These are phyloP conservation scores for Discostella stelligeroides DNA, from an alignment of 108 stramenopile genomes.

Conservation along the genomic window DNA sequence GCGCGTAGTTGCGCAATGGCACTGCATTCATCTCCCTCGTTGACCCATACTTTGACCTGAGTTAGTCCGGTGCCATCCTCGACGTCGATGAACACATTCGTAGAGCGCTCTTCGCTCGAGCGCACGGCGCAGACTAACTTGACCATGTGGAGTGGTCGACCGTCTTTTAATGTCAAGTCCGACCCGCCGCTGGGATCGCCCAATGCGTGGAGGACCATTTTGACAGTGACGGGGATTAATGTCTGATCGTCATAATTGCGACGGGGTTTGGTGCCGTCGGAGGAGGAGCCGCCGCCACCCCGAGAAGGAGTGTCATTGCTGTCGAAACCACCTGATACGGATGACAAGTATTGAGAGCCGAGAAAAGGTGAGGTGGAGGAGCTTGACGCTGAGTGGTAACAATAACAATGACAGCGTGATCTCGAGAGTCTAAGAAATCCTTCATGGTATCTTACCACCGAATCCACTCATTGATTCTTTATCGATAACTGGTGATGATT, in stretches of 20 bases:
- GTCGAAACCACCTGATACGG: slow-evolving; percentile 8
- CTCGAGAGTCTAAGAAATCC: not conserved
- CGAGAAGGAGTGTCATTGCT: slow-evolving; percentile 26
- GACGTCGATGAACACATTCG: slow-evolving; percentile 63
- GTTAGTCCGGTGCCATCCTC: slow-evolving; percentile 90
- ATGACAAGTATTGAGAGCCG: not conserved
- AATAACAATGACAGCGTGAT: too few relatives aligned
- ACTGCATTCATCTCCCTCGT: slow-evolving; percentile 62
- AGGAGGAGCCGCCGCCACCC: slow-evolving; percentile 10
- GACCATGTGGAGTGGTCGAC: slow-evolving; percentile 68
- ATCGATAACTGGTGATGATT: not conserved
- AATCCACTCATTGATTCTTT: slow-evolving; percentile 1
- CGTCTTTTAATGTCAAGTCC: slow-evolving; percentile 61
- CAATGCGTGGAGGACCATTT: slow-evolving; percentile 54
- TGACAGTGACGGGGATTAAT: slow-evolving; percentile 73
- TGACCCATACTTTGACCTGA: slow-evolving; percentile 76
- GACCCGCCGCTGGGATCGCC: slow-evolving; percentile 44
- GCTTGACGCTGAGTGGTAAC: not conserved
- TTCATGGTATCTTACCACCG: slow-evolving; percentile 8
- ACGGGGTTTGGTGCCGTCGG: slow-evolving; percentile 34
- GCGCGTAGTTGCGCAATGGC: slow-evolving; percentile 54
- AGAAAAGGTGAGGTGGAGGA: not conserved
- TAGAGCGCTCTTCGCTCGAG: slow-evolving; percentile 48
- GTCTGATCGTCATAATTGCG: slow-evolving; percentile 82
- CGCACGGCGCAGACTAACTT: slow-evolving; percentile 79